Evolutionary conservation across 2,329 filamentous ascomycete genomes (phyloP), one percentile per base, ranked within the genome.

Genomic region (Arthroderma sp.): DNA sequence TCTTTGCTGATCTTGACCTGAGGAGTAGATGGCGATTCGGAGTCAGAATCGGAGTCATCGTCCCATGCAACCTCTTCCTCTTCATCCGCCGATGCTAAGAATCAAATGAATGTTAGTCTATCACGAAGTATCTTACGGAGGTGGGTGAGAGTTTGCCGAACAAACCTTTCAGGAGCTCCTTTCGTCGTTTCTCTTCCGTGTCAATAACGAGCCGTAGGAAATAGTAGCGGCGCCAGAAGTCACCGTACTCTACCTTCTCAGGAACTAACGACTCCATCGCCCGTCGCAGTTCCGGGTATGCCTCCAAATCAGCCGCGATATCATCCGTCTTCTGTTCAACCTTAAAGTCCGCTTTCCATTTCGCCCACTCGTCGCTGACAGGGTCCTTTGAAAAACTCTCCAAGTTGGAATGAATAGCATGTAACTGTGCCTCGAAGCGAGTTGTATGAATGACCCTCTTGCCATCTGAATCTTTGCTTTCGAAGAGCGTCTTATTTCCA

Each of bases 251-350:
- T n/a, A 95, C 85, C 54, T 78, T 77, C 63, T 88, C 87, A 1
- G 91, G 91, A n/a, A 98, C 91, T 45, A 94, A 69, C 67, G 83
- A 87, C 73, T 95, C 91, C 89, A 98, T 96, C 0, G 87, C 87
- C 28, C 74, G 66, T 54, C 88, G 74, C 55, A 98, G 68, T 64
- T 96, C 89, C 6, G 81, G 77, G 57, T 94, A 94, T 60, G 83
- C 85, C 52, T 88, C 80, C 53, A 98, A 62, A 62, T 98, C 87
- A 48, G 69, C 71, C 40, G 81, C 78, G 53, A 98, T 93, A 43
- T 81, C 80, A 11, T 81, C 80, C 1, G 91, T 96, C 74, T 88
- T 89, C 58, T 74, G 74, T 43, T 89, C 87, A 9, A 84, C 78
- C 54, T 89, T 78, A 58, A 96, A 96, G 0, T 70, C 71, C 50